phyloP scores from a whole-genome alignment of 768 basidiomycete species.

The Austroboletus festivus region DNA sequence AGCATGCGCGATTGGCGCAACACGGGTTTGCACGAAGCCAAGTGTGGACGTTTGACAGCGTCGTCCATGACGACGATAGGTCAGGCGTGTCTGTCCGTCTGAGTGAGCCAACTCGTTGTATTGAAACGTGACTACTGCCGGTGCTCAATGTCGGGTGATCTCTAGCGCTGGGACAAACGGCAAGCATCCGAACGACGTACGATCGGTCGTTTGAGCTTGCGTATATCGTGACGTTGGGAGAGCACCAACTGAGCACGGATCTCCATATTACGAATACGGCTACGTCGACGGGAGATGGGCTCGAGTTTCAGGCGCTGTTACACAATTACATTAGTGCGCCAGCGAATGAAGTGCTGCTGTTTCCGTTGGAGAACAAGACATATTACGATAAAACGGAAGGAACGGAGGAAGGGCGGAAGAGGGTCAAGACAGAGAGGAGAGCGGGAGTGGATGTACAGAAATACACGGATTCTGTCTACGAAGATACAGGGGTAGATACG shows the following conservation, averaged over 20 bases:
- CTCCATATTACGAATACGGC: conserved; percentile 78
- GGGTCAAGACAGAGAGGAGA: conserved; percentile 56
- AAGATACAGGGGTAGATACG: conserved; percentile 46
- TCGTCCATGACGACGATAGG: conserved; percentile 66
- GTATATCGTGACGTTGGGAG: conserved; percentile 79
- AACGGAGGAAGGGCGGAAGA: conserved; percentile 45
- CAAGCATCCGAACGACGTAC: conserved; percentile 57
- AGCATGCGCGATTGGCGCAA: conserved; percentile 68
- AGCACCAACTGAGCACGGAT: conserved; percentile 71
- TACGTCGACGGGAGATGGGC: conserved; percentile 37
- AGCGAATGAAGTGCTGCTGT: conserved; percentile 54
- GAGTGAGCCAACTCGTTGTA: conserved; percentile 45
- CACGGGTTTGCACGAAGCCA: conserved; percentile 90
- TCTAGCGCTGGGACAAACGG: conserved; percentile 61
- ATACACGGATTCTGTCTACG: conserved; percentile 77
- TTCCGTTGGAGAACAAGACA: conserved; percentile 56
- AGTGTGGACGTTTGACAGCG: conserved; percentile 64
- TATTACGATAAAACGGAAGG: conserved; percentile 83
- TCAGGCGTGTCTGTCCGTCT: conserved; percentile 74
- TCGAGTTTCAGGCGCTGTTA: conserved; percentile 90
- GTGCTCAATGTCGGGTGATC: conserved; percentile 1
- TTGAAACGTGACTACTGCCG: not conserved
- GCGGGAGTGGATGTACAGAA: conserved; percentile 61
- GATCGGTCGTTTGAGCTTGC: conserved; percentile 63
- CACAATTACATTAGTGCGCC: conserved; percentile 85